Percentiles rank a stretch among this genome's conserved stretches.
These are phyloP conservation scores for Pseudozyma tsukubaensis DNA, from an alignment of 1,284 basidiomycete species.

Conservation along the genomic window DNA sequence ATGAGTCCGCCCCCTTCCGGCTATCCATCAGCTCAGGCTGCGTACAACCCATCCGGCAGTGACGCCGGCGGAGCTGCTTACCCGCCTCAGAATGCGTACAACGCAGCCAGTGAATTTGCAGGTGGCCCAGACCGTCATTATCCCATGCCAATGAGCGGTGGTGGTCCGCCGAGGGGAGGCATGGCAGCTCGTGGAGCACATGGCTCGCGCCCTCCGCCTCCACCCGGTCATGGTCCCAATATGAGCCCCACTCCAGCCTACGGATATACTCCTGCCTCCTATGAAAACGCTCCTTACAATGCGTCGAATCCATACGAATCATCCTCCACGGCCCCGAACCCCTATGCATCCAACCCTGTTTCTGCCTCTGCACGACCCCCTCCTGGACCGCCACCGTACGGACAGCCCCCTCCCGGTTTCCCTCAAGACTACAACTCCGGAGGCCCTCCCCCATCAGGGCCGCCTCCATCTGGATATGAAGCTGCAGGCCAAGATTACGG, in stretches of 20 bases:
- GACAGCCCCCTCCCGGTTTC: slow-evolving; percentile 16
- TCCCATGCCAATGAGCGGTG: slow-evolving; percentile 27
- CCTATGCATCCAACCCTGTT: slow-evolving; percentile 14
- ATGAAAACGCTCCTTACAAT: slow-evolving; percentile 24
- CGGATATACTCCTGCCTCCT: slow-evolving; percentile 32
- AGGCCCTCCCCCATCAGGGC: slow-evolving; percentile 2
- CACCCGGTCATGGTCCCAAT: slow-evolving; percentile 19
- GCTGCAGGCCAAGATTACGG: slow-evolving; percentile 18
- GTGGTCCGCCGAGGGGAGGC: slow-evolving; percentile 29
- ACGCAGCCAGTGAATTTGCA: slow-evolving; percentile 27
- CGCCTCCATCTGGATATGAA: slow-evolving; percentile 19
- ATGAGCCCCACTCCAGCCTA: slow-evolving; percentile 20
- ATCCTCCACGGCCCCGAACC: background rate
- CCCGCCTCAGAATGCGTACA: slow-evolving; percentile 30
- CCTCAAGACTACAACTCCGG: slow-evolving; percentile 22
- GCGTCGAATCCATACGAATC: slow-evolving; percentile 1
- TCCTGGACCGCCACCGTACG: slow-evolving; percentile 20
- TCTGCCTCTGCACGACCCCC: slow-evolving; percentile 16
- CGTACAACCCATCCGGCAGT: slow-evolving; percentile 32
- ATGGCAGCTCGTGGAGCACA: slow-evolving; percentile 36
- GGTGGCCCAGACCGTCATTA: slow-evolving; percentile 44
- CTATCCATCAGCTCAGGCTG: slow-evolving; percentile 22
- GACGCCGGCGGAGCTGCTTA: slow-evolving; percentile 13
- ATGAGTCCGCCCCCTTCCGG: slow-evolving; percentile 38
- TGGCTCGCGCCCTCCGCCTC: slow-evolving; percentile 21